Conservation (phyloP, 352 stramenopile species). For the Pythium rishiriense region DNA sequence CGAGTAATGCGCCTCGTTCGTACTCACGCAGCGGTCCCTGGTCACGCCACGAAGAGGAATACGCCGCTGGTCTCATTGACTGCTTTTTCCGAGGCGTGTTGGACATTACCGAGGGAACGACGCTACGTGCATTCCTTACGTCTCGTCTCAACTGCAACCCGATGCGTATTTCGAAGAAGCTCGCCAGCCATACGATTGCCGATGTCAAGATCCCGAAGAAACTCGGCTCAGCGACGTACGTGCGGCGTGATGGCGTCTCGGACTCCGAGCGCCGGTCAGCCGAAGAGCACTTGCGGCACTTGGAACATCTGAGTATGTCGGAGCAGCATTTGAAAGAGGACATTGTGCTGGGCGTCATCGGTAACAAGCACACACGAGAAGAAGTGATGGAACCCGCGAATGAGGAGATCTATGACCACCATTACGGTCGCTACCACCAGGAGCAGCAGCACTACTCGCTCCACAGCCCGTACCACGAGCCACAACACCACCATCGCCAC, state of each 20-base stretch:
- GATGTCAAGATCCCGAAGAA: slow-evolving; percentile 76
- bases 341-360: slow-evolving; percentile 23
- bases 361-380: slow-evolving; percentile 23
- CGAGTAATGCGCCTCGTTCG: slow-evolving; percentile 15
- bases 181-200: slow-evolving; percentile 64
- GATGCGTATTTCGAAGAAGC: slow-evolving; percentile 80
- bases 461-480: neutral
- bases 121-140: slow-evolving; percentile 61
- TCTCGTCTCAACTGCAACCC: slow-evolving; percentile 67
- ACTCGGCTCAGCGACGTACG: slow-evolving; percentile 63
- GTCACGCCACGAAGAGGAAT: slow-evolving; percentile 71
- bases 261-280: slow-evolving; percentile 33
- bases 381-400: neutral
- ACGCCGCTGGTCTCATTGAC: slow-evolving; percentile 62
- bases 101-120: slow-evolving; percentile 61
- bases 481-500: neutral
- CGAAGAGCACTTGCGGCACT: slow-evolving; percentile 38
- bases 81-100: slow-evolving; percentile 68
- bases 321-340: slow-evolving; percentile 23
- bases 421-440: slow-evolving; percentile 1
- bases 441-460: neutral
- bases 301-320: slow-evolving; percentile 33
- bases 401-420: neutral
- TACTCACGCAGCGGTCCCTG: slow-evolving; percentile 65
- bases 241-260: slow-evolving; percentile 38